These are phyloP conservation scores for Echinosophora koreensis DNA, from an alignment of 306 rosid genomes.

Conservation along the genomic window DNA sequence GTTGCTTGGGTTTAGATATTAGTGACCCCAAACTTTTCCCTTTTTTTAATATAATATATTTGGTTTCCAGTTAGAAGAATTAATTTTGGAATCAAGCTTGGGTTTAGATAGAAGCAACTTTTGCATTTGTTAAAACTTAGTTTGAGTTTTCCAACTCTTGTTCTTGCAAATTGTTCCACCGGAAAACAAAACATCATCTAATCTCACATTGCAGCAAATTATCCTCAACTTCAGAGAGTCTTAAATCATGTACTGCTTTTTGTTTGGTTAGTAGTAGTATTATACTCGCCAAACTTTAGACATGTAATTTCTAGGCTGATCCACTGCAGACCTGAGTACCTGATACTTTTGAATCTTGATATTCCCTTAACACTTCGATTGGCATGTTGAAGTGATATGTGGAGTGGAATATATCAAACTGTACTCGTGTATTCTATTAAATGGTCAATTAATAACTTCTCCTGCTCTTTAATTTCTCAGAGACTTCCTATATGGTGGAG, in stretches of 20 bases:
- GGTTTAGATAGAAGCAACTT: too few relatives aligned
- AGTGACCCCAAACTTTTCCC: too few relatives aligned
- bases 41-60: too few relatives aligned
- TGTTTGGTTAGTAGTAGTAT: not conserved
- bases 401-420: not conserved
- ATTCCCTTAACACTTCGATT: not conserved
- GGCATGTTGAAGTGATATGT: slow-evolving; percentile 32
- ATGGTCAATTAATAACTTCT: not conserved
- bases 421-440: not conserved
- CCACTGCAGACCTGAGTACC: not conserved
- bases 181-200: not conserved
- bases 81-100: too few relatives aligned
- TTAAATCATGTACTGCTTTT: not conserved
- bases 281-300: not conserved
- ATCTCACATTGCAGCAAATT: not conserved
- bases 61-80: too few relatives aligned
- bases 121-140: too few relatives aligned
- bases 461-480: slow-evolving; percentile 58
- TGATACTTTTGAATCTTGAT: not conserved
- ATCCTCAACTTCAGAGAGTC: not conserved
- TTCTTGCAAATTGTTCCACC: not conserved
- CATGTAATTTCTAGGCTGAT: slow-evolving; percentile 1
- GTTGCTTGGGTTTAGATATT: too few relatives aligned
- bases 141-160: not conserved
- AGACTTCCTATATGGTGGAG: slow-evolving; percentile 99